Evolutionary conservation across 2,329 filamentous ascomycete species (phyloP).

Genomic region (Colletotrichum tofieldiae): DNA sequence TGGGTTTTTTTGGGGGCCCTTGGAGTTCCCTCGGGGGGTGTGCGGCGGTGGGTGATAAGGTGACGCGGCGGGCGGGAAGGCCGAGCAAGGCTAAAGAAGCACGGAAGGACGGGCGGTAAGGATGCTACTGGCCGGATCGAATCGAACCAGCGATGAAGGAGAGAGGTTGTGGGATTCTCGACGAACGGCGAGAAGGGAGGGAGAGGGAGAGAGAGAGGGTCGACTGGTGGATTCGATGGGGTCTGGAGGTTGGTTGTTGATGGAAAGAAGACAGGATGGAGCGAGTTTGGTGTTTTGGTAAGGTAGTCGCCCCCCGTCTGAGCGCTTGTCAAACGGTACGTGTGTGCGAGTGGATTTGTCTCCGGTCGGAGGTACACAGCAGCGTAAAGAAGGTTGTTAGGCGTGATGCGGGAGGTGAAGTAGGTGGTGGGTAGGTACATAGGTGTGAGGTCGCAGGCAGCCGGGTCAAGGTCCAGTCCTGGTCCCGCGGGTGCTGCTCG

Average conservation of each 20-base stretch:
- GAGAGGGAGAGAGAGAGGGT: conserved; percentile 7
- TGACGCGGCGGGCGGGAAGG: conserved; percentile 43
- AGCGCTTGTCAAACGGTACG: conserved; percentile 43
- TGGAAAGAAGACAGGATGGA: conserved; percentile 32
- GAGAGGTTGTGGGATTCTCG: conserved; percentile 5
- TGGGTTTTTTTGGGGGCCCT: conserved; percentile 40
- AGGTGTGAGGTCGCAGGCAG: conserved; percentile 15
- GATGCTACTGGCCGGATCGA: conserved; percentile 20
- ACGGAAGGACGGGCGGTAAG: conserved; percentile 7
- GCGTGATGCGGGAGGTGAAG: conserved; percentile 31
- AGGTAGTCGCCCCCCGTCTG: conserved; percentile 38
- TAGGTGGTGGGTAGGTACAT: conserved; percentile 16
- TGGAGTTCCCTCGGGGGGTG: conserved; percentile 31
- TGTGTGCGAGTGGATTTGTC: conserved; percentile 37
- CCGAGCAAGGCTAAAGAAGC: conserved; percentile 31
- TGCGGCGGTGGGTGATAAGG: conserved; percentile 40
- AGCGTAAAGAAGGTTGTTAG: conserved; percentile 32
- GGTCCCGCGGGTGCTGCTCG: not conserved
- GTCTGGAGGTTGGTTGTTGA: conserved; percentile 33
- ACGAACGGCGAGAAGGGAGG: conserved; percentile 7
- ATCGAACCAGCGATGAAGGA: conserved; percentile 33
- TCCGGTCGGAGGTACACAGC: conserved; percentile 35
- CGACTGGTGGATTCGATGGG: conserved; percentile 23
- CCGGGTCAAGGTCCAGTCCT: conserved; percentile 16
- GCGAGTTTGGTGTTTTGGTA: conserved; percentile 39